Base-by-base conservation (phyloP, 139 green algal species). In the Asterochloris erici region DNA sequence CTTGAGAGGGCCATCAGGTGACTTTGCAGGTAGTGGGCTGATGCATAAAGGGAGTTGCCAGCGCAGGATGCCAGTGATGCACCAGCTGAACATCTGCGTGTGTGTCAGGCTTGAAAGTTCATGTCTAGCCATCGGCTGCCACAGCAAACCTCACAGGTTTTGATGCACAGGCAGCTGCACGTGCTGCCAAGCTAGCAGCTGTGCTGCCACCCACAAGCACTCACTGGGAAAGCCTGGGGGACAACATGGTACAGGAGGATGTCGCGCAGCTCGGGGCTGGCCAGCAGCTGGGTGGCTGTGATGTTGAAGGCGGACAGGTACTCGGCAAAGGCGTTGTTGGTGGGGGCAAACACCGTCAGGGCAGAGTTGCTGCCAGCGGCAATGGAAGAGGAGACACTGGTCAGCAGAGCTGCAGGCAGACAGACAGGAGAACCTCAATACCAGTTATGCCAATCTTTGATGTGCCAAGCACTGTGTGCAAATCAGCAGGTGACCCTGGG, bases 241-340 rank as follows among this genome's bases (percentile, higher is more conserved):
- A 79, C 76, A n/a, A 82, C 27, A 66, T 85, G 82, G 76, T 82
- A 85, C 15, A 12, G n/a, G 28, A 85, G 73, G 2, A 85, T 24
- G 10, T 16, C 14, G 11, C 14, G 10, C 9, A 70, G 12, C 13
- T 16, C 0, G n/a, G n/a, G 24, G 62, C n/a, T 62, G 77, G 24
- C 23, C n/a, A 61, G 60, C 10, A 63, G 54, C 12, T 81, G 54
- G 14, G 17, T 23, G 11, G 19, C n/a, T 23, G 62, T 73, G 23
- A 81, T 24, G 61, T 81, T 81, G 10, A 29, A 27, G 10, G 77
- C 77, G 21, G 61, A 13, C 12, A 81, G 61, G 77, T 61, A 81
- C 24, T 70, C 62, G 14, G 12, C 77, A 26, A 81, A 62, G 61
- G 77, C 77, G 14, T 47, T 60, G n/a, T 81, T 73, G 61, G 77